Base-by-base conservation (phyloP, 108 stramenopile genomes). In the Poteriospumella lacustris region DNA sequence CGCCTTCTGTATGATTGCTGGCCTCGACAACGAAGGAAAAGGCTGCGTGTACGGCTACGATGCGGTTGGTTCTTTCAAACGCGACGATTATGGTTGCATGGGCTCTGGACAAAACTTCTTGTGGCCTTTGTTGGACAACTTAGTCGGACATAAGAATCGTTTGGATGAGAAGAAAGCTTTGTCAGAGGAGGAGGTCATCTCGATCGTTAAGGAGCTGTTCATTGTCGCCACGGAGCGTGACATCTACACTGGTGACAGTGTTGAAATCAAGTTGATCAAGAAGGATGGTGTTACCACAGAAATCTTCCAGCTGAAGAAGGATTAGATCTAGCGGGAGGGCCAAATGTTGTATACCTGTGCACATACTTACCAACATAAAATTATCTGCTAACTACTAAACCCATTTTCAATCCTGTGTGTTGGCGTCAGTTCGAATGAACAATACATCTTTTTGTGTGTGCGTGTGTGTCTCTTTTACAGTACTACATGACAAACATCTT, bases 21-120 rank as follows among this genome's bases (percentile, higher is more conserved):
- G 97, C 0, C 85, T 98, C 43, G 97, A 98, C 78, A 89, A 90
- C 67, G 95, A 97, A 73, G 96, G 96, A 40, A 92, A 89, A 82
- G 97, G 97, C 2, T 90, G 91, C 33, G 92, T 97, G 3, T 97
- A 93, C 82, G 93, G 93, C 44, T 98, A 98, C 87, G 97, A 98
- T 87, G 96, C 96, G 68, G 95, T 97, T 78, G 97, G 97, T 15
- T 87, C 86, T 39, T 96, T 92, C 83, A 94, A 97, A 83, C 90
- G 94, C 36, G 94, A 92, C 1, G 79, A 86, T 39, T 92, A 88
- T 70, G 88, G 91, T 9, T 93, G 93, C 26, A 87, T 89, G 1
- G 96, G 96, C 1, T 82, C 83, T 68, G 96, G 95, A 52, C 94
- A 95, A 81, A 84, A 91, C 1, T 95, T 83, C 56, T 41, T 87